phyloP scores from a whole-genome alignment of 371 early-diverging fungal species.

The Apophysomyces elegans region DNA sequence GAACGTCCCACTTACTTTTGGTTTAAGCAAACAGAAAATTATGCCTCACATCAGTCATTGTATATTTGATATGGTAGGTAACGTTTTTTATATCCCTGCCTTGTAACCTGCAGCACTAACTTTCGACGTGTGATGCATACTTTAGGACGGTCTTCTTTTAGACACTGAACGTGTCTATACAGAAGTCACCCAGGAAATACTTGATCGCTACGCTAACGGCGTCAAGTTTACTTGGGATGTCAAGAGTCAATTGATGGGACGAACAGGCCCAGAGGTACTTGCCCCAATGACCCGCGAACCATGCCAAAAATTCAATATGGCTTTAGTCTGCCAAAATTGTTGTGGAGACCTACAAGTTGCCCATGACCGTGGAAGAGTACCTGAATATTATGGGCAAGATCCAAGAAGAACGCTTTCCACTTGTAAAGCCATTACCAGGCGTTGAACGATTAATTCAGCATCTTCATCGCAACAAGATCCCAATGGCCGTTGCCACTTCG shows the following conservation, averaged over 20 bases:
- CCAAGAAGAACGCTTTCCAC: conserved; percentile 64
- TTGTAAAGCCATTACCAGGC: conserved; percentile 70
- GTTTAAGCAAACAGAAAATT: conserved; percentile 9
- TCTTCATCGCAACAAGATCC: conserved; percentile 73
- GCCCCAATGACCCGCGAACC: too few species aligned
- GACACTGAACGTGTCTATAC: conserved; percentile 93
- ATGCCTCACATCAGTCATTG: conserved; percentile 71
- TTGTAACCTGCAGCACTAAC: background rate
- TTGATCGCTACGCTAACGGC: conserved; percentile 57
- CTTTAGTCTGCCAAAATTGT: conserved; percentile 73
- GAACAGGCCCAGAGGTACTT: conserved; percentile 63
- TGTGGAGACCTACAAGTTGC: conserved; percentile 62
- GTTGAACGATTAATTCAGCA: conserved; percentile 79
- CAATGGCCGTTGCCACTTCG: conserved; percentile 91
- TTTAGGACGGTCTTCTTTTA: conserved; percentile 47
- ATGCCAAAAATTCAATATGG: background rate
- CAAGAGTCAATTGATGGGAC: conserved; percentile 85
- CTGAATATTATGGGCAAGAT: conserved; percentile 41
- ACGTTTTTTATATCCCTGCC: background rate
- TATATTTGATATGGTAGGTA: conserved; percentile 86
- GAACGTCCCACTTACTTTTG: background rate
- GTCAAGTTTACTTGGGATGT: conserved; percentile 78
- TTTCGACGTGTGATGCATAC: background rate
- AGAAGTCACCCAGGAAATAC: conserved; percentile 72
- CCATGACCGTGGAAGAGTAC: conserved; percentile 85